These are phyloP conservation scores for Solanum habrochaites DNA, from an alignment of 257 asterid genomes.

Conservation along the genomic window DNA sequence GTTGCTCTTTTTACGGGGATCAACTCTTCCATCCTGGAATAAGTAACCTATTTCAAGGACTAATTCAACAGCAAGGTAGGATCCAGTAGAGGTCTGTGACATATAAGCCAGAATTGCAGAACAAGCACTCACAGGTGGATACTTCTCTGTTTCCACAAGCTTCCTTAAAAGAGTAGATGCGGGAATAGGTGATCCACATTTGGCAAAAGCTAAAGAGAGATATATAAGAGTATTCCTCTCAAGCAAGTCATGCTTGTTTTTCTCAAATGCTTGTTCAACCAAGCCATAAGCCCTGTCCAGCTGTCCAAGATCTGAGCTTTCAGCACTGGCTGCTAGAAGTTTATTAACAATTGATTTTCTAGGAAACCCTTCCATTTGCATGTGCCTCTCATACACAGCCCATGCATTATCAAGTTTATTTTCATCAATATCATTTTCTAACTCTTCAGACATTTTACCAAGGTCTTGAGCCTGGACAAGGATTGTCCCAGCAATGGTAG, in stretches of 20 bases:
- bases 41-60: slow-evolving; percentile 81
- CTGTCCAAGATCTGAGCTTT: slow-evolving; percentile 40
- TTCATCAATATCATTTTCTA: slow-evolving; percentile 50
- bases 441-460: slow-evolving; percentile 63
- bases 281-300: slow-evolving; percentile 63
- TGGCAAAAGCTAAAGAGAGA: slow-evolving; percentile 70
- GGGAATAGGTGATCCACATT: slow-evolving; percentile 48
- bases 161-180: slow-evolving; percentile 75
- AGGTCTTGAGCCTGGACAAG: slow-evolving; percentile 83
- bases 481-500: slow-evolving; percentile 45
- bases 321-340: slow-evolving; percentile 39
- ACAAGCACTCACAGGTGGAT: slow-evolving; percentile 79
- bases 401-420: slow-evolving; percentile 54
- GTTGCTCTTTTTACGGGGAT: slow-evolving; percentile 46
- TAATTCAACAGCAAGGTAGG: slow-evolving; percentile 74
- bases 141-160: slow-evolving; percentile 61
- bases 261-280: slow-evolving; percentile 60
- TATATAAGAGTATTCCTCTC: slow-evolving; percentile 55
- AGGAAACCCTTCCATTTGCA: slow-evolving; percentile 66
- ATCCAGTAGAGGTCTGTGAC: slow-evolving; percentile 53
- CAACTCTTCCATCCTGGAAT: slow-evolving; percentile 78
- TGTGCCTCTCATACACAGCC: slow-evolving; percentile 65
- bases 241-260: slow-evolving; percentile 47
- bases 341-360: slow-evolving; percentile 58
- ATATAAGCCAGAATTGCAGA: slow-evolving; percentile 63